Conservation (phyloP, 805 yeast genomes). For the Candida nemodendra region DNA sequence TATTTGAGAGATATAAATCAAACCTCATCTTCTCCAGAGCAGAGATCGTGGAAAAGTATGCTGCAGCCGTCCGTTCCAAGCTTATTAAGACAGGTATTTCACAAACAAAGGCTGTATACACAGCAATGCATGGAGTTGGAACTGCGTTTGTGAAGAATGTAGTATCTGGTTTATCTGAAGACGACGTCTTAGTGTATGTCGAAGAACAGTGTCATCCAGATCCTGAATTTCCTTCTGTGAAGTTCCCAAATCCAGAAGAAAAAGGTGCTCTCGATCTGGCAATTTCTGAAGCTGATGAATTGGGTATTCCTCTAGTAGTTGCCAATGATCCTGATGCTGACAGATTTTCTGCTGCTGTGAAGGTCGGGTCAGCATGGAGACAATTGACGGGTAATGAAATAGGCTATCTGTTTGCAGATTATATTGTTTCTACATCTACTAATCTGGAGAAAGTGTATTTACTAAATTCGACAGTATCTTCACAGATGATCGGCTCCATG, state of each 20-base stretch:
- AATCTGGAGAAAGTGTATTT: slow-evolving; percentile 46
- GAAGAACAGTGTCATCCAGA: slow-evolving; percentile 70
- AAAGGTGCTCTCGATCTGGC: slow-evolving; percentile 84
- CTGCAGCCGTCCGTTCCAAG: slow-evolving; percentile 29
- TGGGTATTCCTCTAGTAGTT: slow-evolving; percentile 52
- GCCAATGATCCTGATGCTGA: slow-evolving; percentile 99
- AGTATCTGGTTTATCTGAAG: slow-evolving; percentile 36
- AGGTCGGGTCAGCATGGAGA: slow-evolving; percentile 52
- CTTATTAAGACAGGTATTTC: slow-evolving; percentile 33
- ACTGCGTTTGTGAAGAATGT: slow-evolving; percentile 51
- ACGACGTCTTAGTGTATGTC: slow-evolving; percentile 42
- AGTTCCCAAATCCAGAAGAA: slow-evolving; percentile 95
- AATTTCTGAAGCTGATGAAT: slow-evolving; percentile 54
- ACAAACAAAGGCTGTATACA: slow-evolving; percentile 64
- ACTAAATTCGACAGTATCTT: slow-evolving; percentile 88
- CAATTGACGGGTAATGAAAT: slow-evolving; percentile 91
- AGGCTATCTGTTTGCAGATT: slow-evolving; percentile 80
- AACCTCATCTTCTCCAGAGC: slow-evolving; percentile 40
- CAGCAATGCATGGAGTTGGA: slow-evolving; percentile 98
- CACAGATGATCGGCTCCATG: slow-evolving; percentile 72
- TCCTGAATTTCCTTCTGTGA: slow-evolving; percentile 82
- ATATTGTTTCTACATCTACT: slow-evolving; percentile 37
- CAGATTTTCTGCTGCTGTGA: slow-evolving; percentile 80
- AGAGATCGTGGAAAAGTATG: slow-evolving; percentile 43
- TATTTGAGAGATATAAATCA: slow-evolving; percentile 18